Percentiles rank a stretch among this genome's conserved stretches.
Evolutionary conservation across 768 basidiomycete genomes (phyloP).

Genomic region (Pisolithus sp.): DNA sequence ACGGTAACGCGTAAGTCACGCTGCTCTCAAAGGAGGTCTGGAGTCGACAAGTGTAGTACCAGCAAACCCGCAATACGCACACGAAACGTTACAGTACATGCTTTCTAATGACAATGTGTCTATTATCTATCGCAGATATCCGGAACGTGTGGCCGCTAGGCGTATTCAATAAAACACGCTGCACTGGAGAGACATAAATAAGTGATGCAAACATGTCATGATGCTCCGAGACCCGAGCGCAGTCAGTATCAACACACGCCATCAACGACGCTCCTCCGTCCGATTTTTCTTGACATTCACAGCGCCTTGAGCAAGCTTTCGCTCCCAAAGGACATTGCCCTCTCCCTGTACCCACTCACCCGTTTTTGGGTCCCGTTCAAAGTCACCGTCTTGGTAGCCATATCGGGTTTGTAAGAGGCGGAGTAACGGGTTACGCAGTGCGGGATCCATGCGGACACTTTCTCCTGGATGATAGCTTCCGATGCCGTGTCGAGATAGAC

Average conservation of each 20-base stretch:
- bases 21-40: no score
- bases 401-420: slow-evolving; percentile 66
- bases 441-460: slow-evolving; percentile 84
- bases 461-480: slow-evolving; percentile 83
- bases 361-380: slow-evolving; percentile 60
- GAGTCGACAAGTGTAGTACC: no score
- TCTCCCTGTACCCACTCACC: slow-evolving; percentile 68
- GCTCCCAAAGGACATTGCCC: slow-evolving; percentile 58
- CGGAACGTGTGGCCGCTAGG: no score
- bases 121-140: no score
- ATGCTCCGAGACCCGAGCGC: slow-evolving; percentile 6
- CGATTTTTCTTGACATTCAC: slow-evolving; percentile 31
- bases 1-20: no score
- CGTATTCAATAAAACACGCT: no score
- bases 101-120: no score
- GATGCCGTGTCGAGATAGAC: slow-evolving; percentile 68
- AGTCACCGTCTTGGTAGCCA: slow-evolving; percentile 79
- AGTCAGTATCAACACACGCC: slow-evolving; percentile 3
- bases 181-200: no score
- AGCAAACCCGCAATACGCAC: no score
- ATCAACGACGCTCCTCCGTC: slow-evolving; percentile 34
- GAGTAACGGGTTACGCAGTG: slow-evolving; percentile 73
- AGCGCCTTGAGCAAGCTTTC: slow-evolving; percentile 38
- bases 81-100: no score
- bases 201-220: background rate